Base-by-base conservation (phyloP, 495 filamentous ascomycete species). In the Rostrohypoxylon terebratum region DNA sequence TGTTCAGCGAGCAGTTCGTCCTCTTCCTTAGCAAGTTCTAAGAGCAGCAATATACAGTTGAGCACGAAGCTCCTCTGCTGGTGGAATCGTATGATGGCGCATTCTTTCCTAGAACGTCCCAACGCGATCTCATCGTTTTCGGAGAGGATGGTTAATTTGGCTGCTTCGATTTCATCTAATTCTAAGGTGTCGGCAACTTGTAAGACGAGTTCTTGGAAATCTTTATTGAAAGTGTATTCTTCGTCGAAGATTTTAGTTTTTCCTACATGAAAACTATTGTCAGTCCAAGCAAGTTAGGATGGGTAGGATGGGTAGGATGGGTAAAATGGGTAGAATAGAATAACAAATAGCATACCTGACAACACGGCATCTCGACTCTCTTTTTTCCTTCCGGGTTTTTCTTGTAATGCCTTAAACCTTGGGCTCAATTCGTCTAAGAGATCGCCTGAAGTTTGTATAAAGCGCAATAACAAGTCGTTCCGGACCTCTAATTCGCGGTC, bases 81-180 rank as follows among this genome's bases (percentile, higher is more conserved):
- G 75, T 99, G 96, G 80, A 96, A 98, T 60, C 88, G 86, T 75
- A 98, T 90, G 60, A 97, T 85, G 67, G 92, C 92, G 59, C 89
- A 88, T 68, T 91, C 88, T 44, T 91, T 81, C 69, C 89, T 83
- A 21, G 93, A 81, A 31, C 93, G 86, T 63, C 92, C 92, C 25
- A 93, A 83, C 14, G 83, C 72, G 51, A 88, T 83, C 9, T 88
- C 82, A 69, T 92, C 88, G 53, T 88, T 83, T 75, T 92, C 87
- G 6, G 91, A 87, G 42, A 86, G 85, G 16, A 96, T 78, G 63
- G 95, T 87, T 23, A 97, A 81, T 51, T 84, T 79, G 6, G 94
- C 92, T 20, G 96, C 91, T 75, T 94, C 84, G 54, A 97, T 71
- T 79, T 99, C 96, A 80, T 99, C 95, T 28, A 99, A 84, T 71